Percentiles rank a stretch among this genome's conserved stretches.
Conservation (phyloP, 306 rosid genomes). For the Adenanthera pavonina region DNA sequence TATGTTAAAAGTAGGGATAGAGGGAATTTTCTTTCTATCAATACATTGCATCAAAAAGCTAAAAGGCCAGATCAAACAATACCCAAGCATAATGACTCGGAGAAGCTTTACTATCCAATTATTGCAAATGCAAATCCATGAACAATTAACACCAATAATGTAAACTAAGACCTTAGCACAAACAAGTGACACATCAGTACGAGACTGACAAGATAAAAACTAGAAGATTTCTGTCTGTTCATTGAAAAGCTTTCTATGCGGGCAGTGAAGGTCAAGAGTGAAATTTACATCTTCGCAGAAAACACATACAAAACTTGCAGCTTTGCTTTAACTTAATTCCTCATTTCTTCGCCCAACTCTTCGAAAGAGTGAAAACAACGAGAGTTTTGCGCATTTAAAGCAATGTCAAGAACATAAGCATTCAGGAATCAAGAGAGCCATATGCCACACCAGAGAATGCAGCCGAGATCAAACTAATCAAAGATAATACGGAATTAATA, state of each 20-base stretch:
- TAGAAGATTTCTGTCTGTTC: not conserved
- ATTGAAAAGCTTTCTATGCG: not conserved
- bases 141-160: constrained; percentile 15
- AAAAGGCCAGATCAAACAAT: constrained; percentile 12
- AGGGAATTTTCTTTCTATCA: constrained; percentile 19
- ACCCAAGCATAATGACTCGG: not conserved
- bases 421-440: no score
- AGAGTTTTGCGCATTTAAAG: not conserved
- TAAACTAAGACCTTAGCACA: not conserved
- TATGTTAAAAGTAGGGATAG: not conserved
- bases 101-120: not conserved
- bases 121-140: not conserved
- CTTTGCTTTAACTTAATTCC: not conserved
- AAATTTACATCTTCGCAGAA: not conserved
- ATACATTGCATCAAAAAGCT: constrained; percentile 59
- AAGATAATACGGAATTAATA: not conserved
- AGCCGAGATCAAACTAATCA: not conserved
- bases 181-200: not conserved
- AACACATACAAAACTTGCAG: not conserved
- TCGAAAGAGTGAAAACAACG: not conserved
- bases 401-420: not conserved
- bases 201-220: not conserved
- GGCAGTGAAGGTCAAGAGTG: not conserved
- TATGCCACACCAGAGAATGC: not conserved
- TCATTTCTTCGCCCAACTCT: not conserved